Evolutionary conservation across 2,329 filamentous ascomycete genomes (phyloP).

Genomic region (Sporothrix humicola): DNA sequence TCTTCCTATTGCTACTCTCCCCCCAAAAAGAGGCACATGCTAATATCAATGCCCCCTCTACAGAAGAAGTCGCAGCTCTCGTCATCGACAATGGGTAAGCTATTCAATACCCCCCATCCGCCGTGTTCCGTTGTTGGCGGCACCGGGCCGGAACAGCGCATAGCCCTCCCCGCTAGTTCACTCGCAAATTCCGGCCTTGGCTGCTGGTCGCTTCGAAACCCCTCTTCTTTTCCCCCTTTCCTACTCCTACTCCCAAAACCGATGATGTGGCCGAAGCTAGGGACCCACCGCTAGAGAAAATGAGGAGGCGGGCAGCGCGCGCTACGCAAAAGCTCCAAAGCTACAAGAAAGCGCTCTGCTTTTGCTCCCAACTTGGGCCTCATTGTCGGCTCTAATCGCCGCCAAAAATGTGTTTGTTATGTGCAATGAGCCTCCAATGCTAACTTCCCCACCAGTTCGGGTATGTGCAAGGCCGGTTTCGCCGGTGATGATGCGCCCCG

Average conservation of each 20-base stretch:
- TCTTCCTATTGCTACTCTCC: background rate
- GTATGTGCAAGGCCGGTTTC: constrained; percentile 99
- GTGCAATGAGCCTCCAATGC: constrained; percentile 37
- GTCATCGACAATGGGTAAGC: constrained; percentile 99
- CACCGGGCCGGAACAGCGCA: background rate
- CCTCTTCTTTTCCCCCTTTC: constrained; percentile 21
- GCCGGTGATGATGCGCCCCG: constrained; percentile 99
- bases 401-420: background rate
- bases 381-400: background rate
- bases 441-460: constrained; percentile 75
- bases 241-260: constrained; percentile 27
- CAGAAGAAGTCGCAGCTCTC: constrained; percentile 99
- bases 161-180: background rate
- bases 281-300: constrained; percentile 33
- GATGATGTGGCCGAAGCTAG: constrained; percentile 35
- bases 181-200: background rate
- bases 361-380: constrained; percentile 8
- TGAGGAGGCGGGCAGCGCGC: constrained; percentile 20
- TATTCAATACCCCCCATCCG: background rate
- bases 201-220: constrained; percentile 26
- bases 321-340: background rate
- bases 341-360: background rate
- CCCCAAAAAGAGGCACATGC: constrained; percentile 25
- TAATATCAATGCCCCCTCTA: constrained; percentile 46
- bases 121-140: constrained; percentile 13